These are phyloP conservation scores for Oxyria digyna DNA, from an alignment of 148 eudicot genomes.

Conservation along the genomic window DNA sequence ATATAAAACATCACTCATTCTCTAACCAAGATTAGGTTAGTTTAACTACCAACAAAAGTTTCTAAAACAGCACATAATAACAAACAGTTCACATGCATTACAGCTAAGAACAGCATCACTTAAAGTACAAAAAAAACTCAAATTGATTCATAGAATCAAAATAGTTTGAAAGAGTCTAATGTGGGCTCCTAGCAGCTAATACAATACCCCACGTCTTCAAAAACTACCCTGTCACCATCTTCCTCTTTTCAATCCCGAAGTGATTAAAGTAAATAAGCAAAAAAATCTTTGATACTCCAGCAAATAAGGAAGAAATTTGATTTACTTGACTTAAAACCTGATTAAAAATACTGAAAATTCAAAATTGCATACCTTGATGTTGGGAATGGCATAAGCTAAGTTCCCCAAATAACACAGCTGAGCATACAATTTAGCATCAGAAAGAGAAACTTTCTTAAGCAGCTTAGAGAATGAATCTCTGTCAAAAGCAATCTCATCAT, in stretches of 20 bases:
- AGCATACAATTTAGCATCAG: constrained; percentile 80
- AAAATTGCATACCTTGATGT: constrained; percentile 49
- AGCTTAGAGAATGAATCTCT: constrained; percentile 59
- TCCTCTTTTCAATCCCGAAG: neutral
- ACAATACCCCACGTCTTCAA: constrained; percentile 3
- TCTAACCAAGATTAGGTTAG: neutral
- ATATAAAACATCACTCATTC: neutral
- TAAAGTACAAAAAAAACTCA: neutral
- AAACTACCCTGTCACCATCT: neutral
- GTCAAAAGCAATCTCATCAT: constrained; percentile 36
- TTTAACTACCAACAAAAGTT: neutral
- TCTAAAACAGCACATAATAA: neutral
- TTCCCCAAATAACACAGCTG: constrained; percentile 76
- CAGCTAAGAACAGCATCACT: constrained; percentile 9
- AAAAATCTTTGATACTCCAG: neutral
- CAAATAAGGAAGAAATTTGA: neutral
- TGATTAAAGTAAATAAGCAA: neutral
- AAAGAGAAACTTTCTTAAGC: constrained; percentile 62
- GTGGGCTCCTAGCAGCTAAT: neutral
- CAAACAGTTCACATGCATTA: neutral
- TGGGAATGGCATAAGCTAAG: constrained; percentile 72
- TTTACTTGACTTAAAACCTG: neutral
- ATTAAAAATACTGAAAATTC: neutral
- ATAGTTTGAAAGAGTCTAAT: neutral
- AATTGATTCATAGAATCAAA: neutral